Conservation (phyloP, 345 rosid genomes). For the Eucalyptus rudis region DNA sequence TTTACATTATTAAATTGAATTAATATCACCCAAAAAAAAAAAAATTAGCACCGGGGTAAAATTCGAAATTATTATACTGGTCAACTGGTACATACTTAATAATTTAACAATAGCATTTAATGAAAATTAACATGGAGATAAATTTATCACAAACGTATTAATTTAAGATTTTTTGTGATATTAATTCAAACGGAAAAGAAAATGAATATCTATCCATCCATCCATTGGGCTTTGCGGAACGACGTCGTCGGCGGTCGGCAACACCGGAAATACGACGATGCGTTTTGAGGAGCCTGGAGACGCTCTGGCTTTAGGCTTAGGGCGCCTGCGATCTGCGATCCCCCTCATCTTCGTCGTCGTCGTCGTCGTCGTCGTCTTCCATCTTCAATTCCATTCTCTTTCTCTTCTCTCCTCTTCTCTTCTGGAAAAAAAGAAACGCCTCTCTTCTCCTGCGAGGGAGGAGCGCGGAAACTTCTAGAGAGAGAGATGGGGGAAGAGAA, state of each 20-base stretch:
- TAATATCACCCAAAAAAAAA: too few relatives aligned
- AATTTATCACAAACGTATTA: accelerated
- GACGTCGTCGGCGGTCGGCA: neutral
- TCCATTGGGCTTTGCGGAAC: neutral
- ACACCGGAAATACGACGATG: neutral
- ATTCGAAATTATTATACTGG: too few relatives aligned
- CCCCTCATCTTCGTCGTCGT: neutral
- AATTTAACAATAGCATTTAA: too few relatives aligned
- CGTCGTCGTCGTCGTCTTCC: neutral
- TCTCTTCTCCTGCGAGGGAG: neutral
- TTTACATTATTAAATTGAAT: too few relatives aligned
- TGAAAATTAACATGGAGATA: accelerated
- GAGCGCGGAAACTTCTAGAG: neutral
- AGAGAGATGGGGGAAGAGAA: constrained; percentile 51
- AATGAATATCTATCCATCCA: neutral
- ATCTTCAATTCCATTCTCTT: neutral
- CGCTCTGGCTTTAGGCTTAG: neutral
- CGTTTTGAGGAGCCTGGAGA: neutral
- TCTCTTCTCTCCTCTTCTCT: neutral
- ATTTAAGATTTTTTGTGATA: too few relatives aligned
- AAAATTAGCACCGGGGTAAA: accelerated
- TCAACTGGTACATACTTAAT: too few relatives aligned
- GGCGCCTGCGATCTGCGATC: neutral
- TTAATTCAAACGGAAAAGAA: neutral
- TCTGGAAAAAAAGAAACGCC: neutral